Evolutionary conservation across 805 yeast species (phyloP), one percentile per base, ranked within the genome.

Genomic region (Komagataella phaffii): DNA sequence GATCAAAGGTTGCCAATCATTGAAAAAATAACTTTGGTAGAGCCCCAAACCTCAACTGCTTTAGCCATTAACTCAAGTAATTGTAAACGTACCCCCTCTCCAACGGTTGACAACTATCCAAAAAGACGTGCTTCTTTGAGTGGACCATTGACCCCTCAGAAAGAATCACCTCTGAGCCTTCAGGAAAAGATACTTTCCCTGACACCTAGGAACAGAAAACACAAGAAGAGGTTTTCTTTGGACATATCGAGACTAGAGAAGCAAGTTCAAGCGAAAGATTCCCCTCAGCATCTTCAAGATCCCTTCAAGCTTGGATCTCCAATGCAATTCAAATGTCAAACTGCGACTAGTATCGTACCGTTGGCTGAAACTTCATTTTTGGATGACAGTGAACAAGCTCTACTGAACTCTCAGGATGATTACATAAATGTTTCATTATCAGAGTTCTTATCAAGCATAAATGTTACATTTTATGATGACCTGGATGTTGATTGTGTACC

Each of bases 401-500:
- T 47, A 40, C 49, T 47, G n/a, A 48, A 47, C 45, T 48, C 50
- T 2, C 60, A 61, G 24, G 64, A 56, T 17, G 59, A 64, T 45
- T 66, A 64, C 50, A 54, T 53, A 3, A 67, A 70, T 3, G 72
- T 72, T 3, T 58, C 71, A 1, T 61, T 75, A 30, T 59, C 62
- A 2, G 64, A 66, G 14, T 75, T 75, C 50, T 59, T 75, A 57
- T 56, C 58, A 7, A 72, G 70, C 49, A 63, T 74, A 18, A 70
- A 70, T 2, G 64, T 74, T 14, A 66, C 65, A 50, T 75, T 75
- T 52, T 74, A 68, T 56, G 79, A 75, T 56, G 78, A 75, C 56
- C 64, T 73, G 49, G 71, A 69, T 44, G 64, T 17, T 7, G 17
- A 12, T n/a, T 23, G 14, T 18, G 46, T n/a, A 40, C 47, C 43